Evolutionary conservation across 306 rosid genomes (phyloP), one percentile per base, ranked within the genome.

Genomic region (Arachis hypogaea): DNA sequence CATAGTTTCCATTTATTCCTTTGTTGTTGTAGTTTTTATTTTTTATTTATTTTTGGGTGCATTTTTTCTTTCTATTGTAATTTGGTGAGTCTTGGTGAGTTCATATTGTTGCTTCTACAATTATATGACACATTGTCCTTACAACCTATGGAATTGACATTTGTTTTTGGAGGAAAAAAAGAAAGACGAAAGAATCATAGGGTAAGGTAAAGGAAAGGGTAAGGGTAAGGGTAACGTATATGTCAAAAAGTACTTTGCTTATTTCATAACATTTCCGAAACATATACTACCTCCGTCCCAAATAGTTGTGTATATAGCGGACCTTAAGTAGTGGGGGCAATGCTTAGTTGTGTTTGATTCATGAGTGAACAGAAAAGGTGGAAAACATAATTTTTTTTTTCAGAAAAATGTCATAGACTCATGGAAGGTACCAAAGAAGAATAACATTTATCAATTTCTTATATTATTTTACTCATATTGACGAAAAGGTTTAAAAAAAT

Each of bases 371-470:
- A 16, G 44, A 51, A 52, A 73, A 57, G 57, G 7, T 9, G 56
- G 60, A 55, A 18, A 55, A 16, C 4, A 55, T 55, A 7, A 16
- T 29, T 58, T 58, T 29, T 4, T 8, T 58, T 29, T 58, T 58
- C 40, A 11, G 14, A 10, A 3, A 3, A 9, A 38, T 7, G 14
- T 58, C 68, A 50, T 41, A 29, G 22, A 49, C 7, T 58, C 68
- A 50, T 41, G 42, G 22, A 49, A 11, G 29, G 59, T 6, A 51
- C 47, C 18, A 30, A 61, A 68, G 72, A 38, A 44, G 63, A 36
- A 16, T 51, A 43, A 29, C 28, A 66, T 55, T 63, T 47, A 64
- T 51, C 59, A 29, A 59, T 47, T 66, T 59, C 65, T 38, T 72
- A 6, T 36, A 56, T 12, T 18, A 18, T 66, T 72, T 66, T 46